A percentile compares a stretch with the other conserved stretches of the same genome.
phyloP scores from a whole-genome alignment of 805 yeast species.

The Yamadazyma scolyti region DNA sequence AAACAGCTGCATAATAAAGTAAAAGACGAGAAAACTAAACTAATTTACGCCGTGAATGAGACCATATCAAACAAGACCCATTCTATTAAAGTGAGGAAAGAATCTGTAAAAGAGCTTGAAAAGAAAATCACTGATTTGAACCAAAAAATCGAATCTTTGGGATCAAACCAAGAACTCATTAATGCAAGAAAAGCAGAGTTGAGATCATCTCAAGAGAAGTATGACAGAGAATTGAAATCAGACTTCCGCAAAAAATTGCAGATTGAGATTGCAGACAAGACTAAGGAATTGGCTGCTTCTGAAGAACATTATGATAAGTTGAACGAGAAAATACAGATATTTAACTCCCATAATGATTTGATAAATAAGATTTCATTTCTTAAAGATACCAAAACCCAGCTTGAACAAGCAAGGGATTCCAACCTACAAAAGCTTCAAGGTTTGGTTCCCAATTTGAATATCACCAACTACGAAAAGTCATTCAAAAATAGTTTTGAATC shows the following conservation, averaged over 20 bases:
- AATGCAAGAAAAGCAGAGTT: constrained; percentile 44
- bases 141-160: constrained; percentile 32
- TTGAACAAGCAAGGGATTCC: neutral
- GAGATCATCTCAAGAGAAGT: constrained; percentile 29
- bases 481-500: constrained; percentile 1
- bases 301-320: constrained; percentile 12
- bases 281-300: constrained; percentile 21
- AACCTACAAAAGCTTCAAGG: constrained; percentile 1
- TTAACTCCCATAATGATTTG: constrained; percentile 9
- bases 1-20: constrained; percentile 1
- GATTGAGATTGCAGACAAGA: constrained; percentile 5
- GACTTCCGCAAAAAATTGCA: constrained; percentile 5
- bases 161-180: constrained; percentile 34
- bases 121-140: constrained; percentile 6
- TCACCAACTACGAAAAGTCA: constrained; percentile 2
- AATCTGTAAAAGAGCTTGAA: constrained; percentile 4
- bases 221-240: constrained; percentile 14
- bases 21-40: constrained; percentile 3
- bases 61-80: constrained; percentile 8
- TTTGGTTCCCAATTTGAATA: neutral
- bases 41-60: constrained; percentile 6
- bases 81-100: constrained; percentile 3
- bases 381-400: constrained; percentile 11
- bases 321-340: constrained; percentile 6
- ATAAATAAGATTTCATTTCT: constrained; percentile 11